Evolutionary conservation across 2,329 filamentous ascomycete species (phyloP).

Genomic region (Trichoderma simmonsii): DNA sequence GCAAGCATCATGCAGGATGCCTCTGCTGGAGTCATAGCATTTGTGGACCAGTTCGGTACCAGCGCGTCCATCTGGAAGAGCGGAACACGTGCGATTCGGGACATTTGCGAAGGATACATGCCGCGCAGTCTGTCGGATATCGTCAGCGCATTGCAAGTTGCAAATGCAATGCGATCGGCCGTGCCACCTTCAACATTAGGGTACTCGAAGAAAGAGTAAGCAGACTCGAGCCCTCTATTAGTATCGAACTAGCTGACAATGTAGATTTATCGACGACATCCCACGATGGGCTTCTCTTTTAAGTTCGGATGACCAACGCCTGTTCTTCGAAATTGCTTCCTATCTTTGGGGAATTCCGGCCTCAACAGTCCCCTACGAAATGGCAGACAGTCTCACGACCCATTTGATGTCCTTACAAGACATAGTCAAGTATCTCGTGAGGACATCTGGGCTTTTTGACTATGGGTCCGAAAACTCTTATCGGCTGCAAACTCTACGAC

Average conservation of each 20-base stretch:
- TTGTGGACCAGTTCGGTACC: background rate
- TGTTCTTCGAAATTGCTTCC: background rate
- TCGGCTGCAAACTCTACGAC: background rate
- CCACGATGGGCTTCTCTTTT: background rate
- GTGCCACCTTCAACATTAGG: background rate
- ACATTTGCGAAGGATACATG: background rate
- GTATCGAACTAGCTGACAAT: background rate
- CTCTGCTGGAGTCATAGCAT: background rate
- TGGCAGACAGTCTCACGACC: background rate
- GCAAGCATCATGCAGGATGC: background rate
- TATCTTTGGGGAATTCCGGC: background rate
- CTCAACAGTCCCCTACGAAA: background rate
- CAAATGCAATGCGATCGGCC: background rate
- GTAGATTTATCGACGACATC: background rate
- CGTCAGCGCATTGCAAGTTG: background rate
- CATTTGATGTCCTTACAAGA: background rate
- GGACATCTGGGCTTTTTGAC: background rate
- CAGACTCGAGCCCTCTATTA: accelerated
- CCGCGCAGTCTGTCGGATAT: background rate
- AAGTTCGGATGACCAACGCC: background rate
- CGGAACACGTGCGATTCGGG: background rate
- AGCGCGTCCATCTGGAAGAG: background rate
- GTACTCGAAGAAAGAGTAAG: background rate
- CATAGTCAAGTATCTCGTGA: background rate
- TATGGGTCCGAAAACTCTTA: background rate